These are phyloP conservation scores for Colletotrichum liaoningense DNA, from an alignment of 2,329 filamentous ascomycete genomes.

Conservation along the genomic window DNA sequence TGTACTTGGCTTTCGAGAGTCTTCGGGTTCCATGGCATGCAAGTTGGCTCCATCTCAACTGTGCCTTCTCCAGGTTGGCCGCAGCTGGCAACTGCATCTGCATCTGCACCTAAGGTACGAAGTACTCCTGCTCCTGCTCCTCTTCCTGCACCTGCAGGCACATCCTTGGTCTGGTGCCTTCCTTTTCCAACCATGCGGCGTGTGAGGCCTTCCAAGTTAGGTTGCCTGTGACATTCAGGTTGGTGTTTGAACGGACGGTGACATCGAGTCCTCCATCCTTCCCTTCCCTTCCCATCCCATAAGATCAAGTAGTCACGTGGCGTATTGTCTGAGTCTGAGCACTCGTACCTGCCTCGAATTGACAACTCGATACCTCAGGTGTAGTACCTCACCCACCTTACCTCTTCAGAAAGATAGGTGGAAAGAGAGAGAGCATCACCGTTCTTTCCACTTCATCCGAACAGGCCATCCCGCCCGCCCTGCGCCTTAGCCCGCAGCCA, in stretches of 20 bases:
- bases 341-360: no score
- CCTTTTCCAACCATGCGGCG: not conserved
- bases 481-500: not conserved
- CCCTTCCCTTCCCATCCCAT: not conserved
- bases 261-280: not conserved
- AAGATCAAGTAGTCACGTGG: not conserved
- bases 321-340: not conserved
- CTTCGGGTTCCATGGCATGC: not conserved
- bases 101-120: not conserved
- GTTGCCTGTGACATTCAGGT: constrained; percentile 1
- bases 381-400: no score
- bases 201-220: not conserved
- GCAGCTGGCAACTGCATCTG: not conserved
- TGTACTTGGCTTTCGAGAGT: not conserved
- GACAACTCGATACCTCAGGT: no score
- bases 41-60: no score
- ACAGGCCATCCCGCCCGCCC: not conserved
- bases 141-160: not conserved
- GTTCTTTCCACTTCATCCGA: not conserved
- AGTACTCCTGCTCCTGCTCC: not conserved
- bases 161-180: constrained; percentile 10
- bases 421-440: not conserved
- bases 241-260: not conserved
- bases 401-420: no score
- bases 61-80: not conserved